These are phyloP conservation scores for Boeremia lycopersici DNA, from an alignment of 2,329 filamentous ascomycete species.

Conservation along the genomic window DNA sequence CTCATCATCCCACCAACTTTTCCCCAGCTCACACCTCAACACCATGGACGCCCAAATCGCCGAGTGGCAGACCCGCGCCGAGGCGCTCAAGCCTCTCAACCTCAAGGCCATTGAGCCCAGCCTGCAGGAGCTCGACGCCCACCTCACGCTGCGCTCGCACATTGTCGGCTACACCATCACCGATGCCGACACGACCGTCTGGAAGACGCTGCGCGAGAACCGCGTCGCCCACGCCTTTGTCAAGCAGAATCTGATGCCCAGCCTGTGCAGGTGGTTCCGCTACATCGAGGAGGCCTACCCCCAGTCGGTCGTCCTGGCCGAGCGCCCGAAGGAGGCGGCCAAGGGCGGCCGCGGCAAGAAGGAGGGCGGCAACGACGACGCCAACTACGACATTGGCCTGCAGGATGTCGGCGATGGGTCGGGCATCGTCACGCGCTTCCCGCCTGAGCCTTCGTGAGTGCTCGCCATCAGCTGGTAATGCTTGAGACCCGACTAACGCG, in stretches of 20 bases:
- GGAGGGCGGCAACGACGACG: conserved; percentile 80
- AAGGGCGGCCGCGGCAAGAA: conserved; percentile 74
- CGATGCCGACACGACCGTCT: conserved; percentile 79
- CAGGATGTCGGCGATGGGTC: conserved; percentile 77
- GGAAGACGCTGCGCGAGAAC: conserved; percentile 82
- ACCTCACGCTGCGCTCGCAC: conserved; percentile 85
- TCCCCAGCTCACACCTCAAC: conserved; percentile 10
- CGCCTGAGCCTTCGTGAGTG: conserved; percentile 85
- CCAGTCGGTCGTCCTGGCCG: conserved; percentile 75
- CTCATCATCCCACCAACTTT: conserved; percentile 23
- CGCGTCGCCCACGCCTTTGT: conserved; percentile 82
- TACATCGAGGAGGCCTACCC: conserved; percentile 83
- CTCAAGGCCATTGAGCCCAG: conserved; percentile 82
- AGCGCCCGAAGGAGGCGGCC: conserved; percentile 40
- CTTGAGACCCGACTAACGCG: conserved; percentile 15
- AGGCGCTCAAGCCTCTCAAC: conserved; percentile 64
- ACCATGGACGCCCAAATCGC: conserved; percentile 50
- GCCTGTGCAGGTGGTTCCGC: conserved; percentile 84
- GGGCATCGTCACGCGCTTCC: conserved; percentile 86
- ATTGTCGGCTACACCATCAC: conserved; percentile 80
- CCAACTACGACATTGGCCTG: conserved; percentile 86
- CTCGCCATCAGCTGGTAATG: too few relatives aligned
- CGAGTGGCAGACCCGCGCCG: conserved; percentile 63
- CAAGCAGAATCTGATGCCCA: conserved; percentile 76
- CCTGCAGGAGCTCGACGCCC: conserved; percentile 79